These are phyloP conservation scores for Ogataea corticis DNA, from an alignment of 805 yeast species.

Conservation along the genomic window DNA sequence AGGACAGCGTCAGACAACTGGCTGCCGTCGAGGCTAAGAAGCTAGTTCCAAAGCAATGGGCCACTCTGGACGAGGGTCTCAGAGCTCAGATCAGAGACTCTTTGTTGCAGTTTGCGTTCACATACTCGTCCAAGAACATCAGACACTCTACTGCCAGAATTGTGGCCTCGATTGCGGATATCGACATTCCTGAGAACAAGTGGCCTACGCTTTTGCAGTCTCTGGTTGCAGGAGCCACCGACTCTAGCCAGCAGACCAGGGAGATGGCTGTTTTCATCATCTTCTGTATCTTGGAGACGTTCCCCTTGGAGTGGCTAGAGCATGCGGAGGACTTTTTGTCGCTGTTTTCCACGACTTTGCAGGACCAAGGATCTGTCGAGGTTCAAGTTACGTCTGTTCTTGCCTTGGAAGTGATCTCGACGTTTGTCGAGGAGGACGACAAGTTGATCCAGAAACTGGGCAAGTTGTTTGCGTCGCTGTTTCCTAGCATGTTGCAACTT, in stretches of 20 bases:
- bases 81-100: constrained; percentile 66
- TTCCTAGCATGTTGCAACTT: constrained; percentile 82
- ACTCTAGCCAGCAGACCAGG: constrained; percentile 50
- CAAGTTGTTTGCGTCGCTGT: constrained; percentile 55
- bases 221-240: constrained; percentile 66
- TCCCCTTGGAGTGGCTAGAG: constrained; percentile 54
- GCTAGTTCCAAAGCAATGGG: constrained; percentile 74
- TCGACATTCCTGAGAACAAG: constrained; percentile 60
- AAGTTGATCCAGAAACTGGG: constrained; percentile 44
- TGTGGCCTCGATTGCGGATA: constrained; percentile 79
- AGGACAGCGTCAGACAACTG: constrained; percentile 77
- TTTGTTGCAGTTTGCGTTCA: constrained; percentile 66
- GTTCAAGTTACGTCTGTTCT: constrained; percentile 82
- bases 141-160: constrained; percentile 91
- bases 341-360: constrained; percentile 68
- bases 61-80: constrained; percentile 43
- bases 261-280: constrained; percentile 84
- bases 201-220: constrained; percentile 81
- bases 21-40: constrained; percentile 98
- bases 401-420: constrained; percentile 72
- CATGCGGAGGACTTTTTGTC: constrained; percentile 68
- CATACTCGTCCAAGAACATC: constrained; percentile 59
- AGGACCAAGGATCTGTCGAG: constrained; percentile 60
- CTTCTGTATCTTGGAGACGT: constrained; percentile 74
- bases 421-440: constrained; percentile 61